These are phyloP conservation scores for Wickerhamiella dianesei DNA, from an alignment of 805 yeast genomes.

Conservation along the genomic window DNA sequence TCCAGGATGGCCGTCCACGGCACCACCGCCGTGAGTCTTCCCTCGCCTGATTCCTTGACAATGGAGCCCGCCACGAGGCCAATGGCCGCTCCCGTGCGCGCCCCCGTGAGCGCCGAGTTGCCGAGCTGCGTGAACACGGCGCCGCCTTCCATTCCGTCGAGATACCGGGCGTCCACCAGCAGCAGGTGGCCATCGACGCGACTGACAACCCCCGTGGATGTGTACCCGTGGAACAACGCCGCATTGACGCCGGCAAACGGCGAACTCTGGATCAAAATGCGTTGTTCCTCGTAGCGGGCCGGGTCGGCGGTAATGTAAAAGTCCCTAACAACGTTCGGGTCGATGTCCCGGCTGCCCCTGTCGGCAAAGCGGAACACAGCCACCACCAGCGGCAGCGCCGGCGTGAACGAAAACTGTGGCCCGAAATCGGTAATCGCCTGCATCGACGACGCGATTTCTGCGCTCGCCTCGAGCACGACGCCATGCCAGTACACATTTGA, in stretches of 20 bases:
- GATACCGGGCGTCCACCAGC: conserved; percentile 22
- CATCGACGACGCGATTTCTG: not conserved
- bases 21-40: conserved; percentile 20
- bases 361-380: conserved; percentile 10
- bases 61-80: conserved; percentile 24
- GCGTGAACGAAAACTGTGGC: conserved; percentile 8
- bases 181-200: conserved; percentile 11
- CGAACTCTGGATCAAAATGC: conserved; percentile 17
- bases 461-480: not conserved
- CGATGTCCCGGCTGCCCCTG: not conserved
- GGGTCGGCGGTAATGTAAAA: not conserved
- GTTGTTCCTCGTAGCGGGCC: not conserved
- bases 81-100: conserved; percentile 8
- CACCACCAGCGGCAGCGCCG: conserved; percentile 5
- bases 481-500: not conserved
- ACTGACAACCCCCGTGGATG: conserved; percentile 20
- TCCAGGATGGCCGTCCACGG: conserved; percentile 21
- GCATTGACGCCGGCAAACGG: conserved; percentile 26
- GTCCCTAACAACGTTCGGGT: not conserved
- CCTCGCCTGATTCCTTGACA: conserved; percentile 22
- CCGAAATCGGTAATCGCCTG: not conserved
- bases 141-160: conserved; percentile 29
- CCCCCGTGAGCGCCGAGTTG: not conserved
- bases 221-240: conserved; percentile 23
- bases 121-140: conserved; percentile 7